Conservation (phyloP, 2,329 filamentous ascomycete genomes). For the Colletotrichum spaethianum region DNA sequence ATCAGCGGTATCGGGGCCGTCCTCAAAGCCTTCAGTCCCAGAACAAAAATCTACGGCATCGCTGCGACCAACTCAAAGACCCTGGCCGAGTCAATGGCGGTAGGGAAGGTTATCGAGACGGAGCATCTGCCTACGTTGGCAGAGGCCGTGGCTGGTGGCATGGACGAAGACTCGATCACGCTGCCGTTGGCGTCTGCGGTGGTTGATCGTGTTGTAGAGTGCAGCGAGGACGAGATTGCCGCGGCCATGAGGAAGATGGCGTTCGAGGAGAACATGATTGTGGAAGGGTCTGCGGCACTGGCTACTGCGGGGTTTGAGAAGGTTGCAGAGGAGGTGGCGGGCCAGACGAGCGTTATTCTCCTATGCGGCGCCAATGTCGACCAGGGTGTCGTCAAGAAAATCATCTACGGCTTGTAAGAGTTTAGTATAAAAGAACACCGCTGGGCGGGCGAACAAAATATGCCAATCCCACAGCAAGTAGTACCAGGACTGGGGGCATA, state of each 20-base stretch:
- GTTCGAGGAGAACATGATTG: slow-evolving; percentile 46
- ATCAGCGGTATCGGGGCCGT: slow-evolving; percentile 46
- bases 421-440: neutral
- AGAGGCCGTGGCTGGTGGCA: slow-evolving; percentile 45
- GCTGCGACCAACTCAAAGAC: slow-evolving; percentile 44
- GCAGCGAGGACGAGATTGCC: slow-evolving; percentile 42
- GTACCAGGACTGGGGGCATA: neutral
- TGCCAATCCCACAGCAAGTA: neutral
- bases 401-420: neutral
- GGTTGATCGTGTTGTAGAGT: slow-evolving; percentile 44
- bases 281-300: slow-evolving; percentile 45
- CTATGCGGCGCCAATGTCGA: slow-evolving; percentile 43
- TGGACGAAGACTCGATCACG: slow-evolving; percentile 45
- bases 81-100: slow-evolving; percentile 43
- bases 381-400: slow-evolving; percentile 10
- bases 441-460: too few species aligned
- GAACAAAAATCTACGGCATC: slow-evolving; percentile 43
- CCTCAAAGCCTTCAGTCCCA: slow-evolving; percentile 44
- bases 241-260: slow-evolving; percentile 37
- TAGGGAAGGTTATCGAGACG: slow-evolving; percentile 43
- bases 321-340: slow-evolving; percentile 26
- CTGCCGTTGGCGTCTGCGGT: slow-evolving; percentile 42
- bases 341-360: slow-evolving; percentile 43
- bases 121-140: slow-evolving; percentile 44
- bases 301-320: slow-evolving; percentile 45